A percentile compares a stretch with the other conserved stretches of the same genome.
phyloP scores from a whole-genome alignment of 371 early-diverging fungal genomes.

The Mucor mucedo region DNA sequence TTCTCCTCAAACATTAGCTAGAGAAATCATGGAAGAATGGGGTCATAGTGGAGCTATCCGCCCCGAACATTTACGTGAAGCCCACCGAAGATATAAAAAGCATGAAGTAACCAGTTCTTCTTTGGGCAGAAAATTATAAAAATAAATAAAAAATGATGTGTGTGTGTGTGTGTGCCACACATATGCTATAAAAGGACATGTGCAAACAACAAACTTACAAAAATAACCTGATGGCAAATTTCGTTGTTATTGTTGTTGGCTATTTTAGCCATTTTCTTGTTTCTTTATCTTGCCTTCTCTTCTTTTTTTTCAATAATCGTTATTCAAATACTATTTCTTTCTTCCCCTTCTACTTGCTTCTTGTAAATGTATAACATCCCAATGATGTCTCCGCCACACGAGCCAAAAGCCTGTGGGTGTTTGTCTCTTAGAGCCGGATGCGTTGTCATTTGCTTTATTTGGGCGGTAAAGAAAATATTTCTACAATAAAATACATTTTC shows the following conservation, averaged over 20 bases:
- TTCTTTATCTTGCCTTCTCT: slow-evolving; percentile 1
- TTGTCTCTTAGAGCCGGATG: slow-evolving; percentile 35
- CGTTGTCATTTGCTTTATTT: slow-evolving; percentile 31
- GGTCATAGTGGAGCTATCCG: slow-evolving; percentile 70
- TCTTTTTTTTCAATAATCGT: background rate
- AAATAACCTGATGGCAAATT: background rate
- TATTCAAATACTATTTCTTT: background rate
- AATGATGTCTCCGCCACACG: slow-evolving; percentile 8
- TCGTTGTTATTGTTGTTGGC: slow-evolving; percentile 20
- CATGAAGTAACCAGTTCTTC: slow-evolving; percentile 28
- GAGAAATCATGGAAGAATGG: slow-evolving; percentile 74
- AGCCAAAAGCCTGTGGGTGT: slow-evolving; percentile 31
- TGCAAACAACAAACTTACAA: slow-evolving; percentile 21
- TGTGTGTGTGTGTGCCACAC: too few relatives aligned
- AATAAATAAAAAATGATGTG: background rate
- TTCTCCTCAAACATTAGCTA: slow-evolving; percentile 42
- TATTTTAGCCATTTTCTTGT: slow-evolving; percentile 6
- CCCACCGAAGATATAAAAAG: slow-evolving; percentile 81
- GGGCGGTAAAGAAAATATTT: slow-evolving; percentile 32
- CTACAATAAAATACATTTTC: background rate
- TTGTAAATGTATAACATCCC: slow-evolving; percentile 20
- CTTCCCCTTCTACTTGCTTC: background rate
- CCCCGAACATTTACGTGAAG: slow-evolving; percentile 91
- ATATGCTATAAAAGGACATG: slow-evolving; percentile 17
- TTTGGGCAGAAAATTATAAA: slow-evolving; percentile 26